Evolutionary conservation across 352 stramenopile species (phyloP).

Genomic region (Lagenidium giganteum): DNA sequence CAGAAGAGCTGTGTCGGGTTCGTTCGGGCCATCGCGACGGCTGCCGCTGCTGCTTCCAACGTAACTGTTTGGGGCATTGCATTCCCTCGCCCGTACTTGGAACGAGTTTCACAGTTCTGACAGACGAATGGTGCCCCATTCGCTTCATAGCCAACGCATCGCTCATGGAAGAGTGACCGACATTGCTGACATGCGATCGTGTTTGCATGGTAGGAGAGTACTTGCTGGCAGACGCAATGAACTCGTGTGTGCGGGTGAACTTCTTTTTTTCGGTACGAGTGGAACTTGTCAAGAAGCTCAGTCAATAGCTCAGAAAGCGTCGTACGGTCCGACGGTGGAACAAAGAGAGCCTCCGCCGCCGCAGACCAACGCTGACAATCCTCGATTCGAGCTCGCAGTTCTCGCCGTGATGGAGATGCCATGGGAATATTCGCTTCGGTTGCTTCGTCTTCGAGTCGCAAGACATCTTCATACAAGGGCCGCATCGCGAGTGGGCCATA

Average conservation of each 20-base stretch:
- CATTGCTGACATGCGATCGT: slow-evolving; percentile 50
- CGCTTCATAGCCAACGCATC: slow-evolving; percentile 33
- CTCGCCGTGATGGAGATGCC: slow-evolving; percentile 53
- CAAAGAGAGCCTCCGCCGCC: slow-evolving; percentile 45
- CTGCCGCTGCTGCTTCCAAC: too few species aligned
- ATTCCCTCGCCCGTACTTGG: too few species aligned
- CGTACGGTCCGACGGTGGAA: slow-evolving; percentile 34
- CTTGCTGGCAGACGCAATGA: slow-evolving; percentile 70
- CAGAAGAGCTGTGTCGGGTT: slow-evolving; percentile 46
- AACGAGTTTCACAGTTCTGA: slow-evolving; percentile 14
- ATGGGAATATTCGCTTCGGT: slow-evolving; percentile 53
- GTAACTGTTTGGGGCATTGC: too few species aligned
- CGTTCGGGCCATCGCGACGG: slow-evolving; percentile 11
- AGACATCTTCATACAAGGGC: slow-evolving; percentile 36
- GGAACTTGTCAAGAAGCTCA: slow-evolving; percentile 27
- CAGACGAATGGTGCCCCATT: slow-evolving; percentile 15
- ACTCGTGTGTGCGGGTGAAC: slow-evolving; percentile 25
- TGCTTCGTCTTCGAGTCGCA: slow-evolving; percentile 46
- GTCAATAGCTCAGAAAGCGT: slow-evolving; percentile 41
- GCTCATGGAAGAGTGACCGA: slow-evolving; percentile 43
- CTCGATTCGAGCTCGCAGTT: slow-evolving; percentile 57
- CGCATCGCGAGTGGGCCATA: too few species aligned
- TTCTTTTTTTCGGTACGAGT: slow-evolving; percentile 3
- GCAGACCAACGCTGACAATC: slow-evolving; percentile 65
- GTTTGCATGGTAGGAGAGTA: slow-evolving; percentile 42